Base-by-base conservation (phyloP, 176 grass and related monocot species). In the Guadua angustifolia region DNA sequence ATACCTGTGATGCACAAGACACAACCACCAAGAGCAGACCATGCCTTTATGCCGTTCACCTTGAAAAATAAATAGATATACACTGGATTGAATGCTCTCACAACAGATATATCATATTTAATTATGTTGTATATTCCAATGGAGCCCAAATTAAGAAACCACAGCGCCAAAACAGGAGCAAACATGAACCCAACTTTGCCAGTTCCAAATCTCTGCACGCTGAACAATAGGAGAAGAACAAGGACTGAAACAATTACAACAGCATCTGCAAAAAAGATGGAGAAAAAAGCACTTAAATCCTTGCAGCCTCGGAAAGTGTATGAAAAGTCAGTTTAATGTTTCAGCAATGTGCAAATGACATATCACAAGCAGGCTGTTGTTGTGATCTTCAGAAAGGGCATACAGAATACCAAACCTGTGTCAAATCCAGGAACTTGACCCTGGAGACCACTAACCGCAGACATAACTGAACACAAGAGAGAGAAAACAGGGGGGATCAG, bases 151-250 rank as follows among this genome's bases (percentile, higher is more conserved):
- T 90, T 99, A 79, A 99, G 36, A 83, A 99, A 99, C 93, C 96
- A 99, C 69, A 99, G 70, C 40, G 88, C 91, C 66, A 99, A 67
- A 71, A 99, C 73, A 83, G 96, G 96, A 68, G 96, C 89, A 86
- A 99, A 99, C 87, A 99, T 82, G 87, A 95, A 83, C 32, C 96
- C 96, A 68, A 99, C 86, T 95, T 99, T 99, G 85, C 96, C 91
- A n/a, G 96, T 94, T 45, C 96, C 96, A 78, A 95, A 95, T 63
- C 91, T 99, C 83, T 99, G 96, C 66, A 99, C 86, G 19, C 96
- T 99, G 76, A 99, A 99, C 70, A 99, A 71, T 71, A 99, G 65
- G 60, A 95, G 0, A 81, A 99, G 91, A 89, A 95, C 69, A 16
- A 92, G 19, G 19, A 92, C 84, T 33, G 96, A 99, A 66, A 94